These are phyloP conservation scores for Picochlorum sp. DNA, from an alignment of 139 green algal genomes.

Conservation along the genomic window DNA sequence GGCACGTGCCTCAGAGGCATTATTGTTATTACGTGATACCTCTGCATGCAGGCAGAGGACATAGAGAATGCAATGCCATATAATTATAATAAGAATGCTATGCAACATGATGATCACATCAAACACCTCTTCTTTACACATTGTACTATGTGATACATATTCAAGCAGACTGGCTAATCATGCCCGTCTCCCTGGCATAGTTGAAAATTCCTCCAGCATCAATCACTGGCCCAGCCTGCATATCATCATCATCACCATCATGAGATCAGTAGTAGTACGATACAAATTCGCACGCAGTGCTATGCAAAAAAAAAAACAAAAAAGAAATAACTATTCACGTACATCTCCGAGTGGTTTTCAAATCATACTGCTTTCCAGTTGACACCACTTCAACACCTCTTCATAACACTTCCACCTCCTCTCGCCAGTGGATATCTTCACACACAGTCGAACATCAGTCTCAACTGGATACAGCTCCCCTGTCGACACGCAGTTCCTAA, in stretches of 20 bases:
- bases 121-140: background rate
- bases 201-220: slow-evolving; percentile 91
- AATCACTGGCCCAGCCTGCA: slow-evolving; percentile 83
- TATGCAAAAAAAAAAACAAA: background rate
- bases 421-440: slow-evolving; percentile 59
- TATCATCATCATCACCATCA: no score
- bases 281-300: background rate
- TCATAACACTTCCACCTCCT: slow-evolving; percentile 82
- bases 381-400: slow-evolving; percentile 67
- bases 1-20: no score
- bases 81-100: no score
- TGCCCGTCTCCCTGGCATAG: slow-evolving; percentile 73
- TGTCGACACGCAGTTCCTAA: slow-evolving; percentile 92
- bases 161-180: slow-evolving; percentile 62
- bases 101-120: no score
- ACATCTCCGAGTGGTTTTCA: slow-evolving; percentile 83
- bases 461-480: slow-evolving; percentile 88
- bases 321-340: background rate
- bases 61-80: no score
- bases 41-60: no score
- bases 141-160: background rate
- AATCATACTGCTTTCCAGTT: slow-evolving; percentile 68
- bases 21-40: no score
- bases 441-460: slow-evolving; percentile 66
- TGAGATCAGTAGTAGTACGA: no score